Conservation (phyloP, 163 green algal species). For the Scenedesmus sp. region DNA sequence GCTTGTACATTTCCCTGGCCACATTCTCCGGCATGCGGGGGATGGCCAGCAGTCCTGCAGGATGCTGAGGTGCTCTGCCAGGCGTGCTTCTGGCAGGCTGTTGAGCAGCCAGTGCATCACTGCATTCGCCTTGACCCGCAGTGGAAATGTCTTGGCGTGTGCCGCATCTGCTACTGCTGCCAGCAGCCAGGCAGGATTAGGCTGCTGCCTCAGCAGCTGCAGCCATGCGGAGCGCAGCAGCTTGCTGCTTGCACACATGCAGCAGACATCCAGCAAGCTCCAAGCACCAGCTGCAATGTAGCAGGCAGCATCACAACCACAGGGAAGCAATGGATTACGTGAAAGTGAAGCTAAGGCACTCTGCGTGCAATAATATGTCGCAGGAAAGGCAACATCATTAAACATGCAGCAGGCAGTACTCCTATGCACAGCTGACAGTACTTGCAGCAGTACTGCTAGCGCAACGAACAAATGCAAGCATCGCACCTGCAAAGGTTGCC, state of each 20-base stretch:
- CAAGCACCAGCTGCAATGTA: neutral
- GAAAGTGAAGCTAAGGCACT: neutral
- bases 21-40: neutral
- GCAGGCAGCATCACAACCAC: no score
- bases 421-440: neutral
- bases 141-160: neutral
- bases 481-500: neutral
- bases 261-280: neutral
- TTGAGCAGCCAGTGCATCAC: neutral
- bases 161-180: neutral
- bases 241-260: constrained; percentile 3
- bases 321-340: no score
- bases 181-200: neutral
- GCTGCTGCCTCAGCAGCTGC: neutral
- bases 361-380: neutral
- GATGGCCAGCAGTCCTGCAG: constrained; percentile 1
- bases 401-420: neutral
- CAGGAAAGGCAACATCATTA: neutral
- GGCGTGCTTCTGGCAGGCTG: neutral
- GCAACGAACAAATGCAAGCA: neutral
- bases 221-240: neutral
- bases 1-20: neutral
- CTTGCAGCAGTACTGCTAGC: neutral
- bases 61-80: neutral
- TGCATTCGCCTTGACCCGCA: neutral